phyloP scores from a whole-genome alignment of 2,329 filamentous ascomycete species.

The Fusarium nematophilum region DNA sequence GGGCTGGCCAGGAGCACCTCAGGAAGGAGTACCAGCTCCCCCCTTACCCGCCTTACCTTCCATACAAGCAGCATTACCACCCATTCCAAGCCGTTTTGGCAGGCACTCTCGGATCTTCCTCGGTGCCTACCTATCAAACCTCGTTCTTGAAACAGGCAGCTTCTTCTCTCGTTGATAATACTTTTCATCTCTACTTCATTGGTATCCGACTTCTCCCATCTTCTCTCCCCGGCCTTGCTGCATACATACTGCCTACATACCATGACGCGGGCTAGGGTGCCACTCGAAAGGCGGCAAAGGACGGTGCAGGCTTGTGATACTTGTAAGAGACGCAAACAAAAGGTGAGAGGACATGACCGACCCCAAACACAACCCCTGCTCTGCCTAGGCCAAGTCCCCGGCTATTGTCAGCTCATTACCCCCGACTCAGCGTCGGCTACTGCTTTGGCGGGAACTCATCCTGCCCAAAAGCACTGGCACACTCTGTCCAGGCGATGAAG shows the following conservation, averaged over 20 bases:
- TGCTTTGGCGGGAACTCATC: not conserved
- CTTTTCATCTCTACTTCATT: not conserved
- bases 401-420: not conserved
- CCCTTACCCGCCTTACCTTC: not conserved
- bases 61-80: not conserved
- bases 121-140: not conserved
- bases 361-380: not conserved
- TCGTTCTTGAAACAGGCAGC: not conserved
- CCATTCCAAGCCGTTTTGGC: not conserved
- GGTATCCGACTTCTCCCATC: not conserved
- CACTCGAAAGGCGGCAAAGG: slow-evolving; percentile 70
- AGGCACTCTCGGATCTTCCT: not conserved
- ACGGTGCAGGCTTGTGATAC: slow-evolving; percentile 72
- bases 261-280: slow-evolving; percentile 67
- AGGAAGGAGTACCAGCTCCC: not conserved
- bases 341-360: slow-evolving; percentile 57
- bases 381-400: not conserved
- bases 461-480: no score
- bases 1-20: not conserved
- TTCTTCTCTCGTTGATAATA: not conserved
- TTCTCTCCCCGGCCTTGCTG: not conserved
- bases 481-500: no score
- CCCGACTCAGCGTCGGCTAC: not conserved
- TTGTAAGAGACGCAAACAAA: slow-evolving; percentile 75
- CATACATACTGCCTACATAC: not conserved